Percentiles rank a stretch among this genome's conserved stretches.
phyloP scores from a whole-genome alignment of 441 rosid species.

The Arabidopsis lyrata region DNA sequence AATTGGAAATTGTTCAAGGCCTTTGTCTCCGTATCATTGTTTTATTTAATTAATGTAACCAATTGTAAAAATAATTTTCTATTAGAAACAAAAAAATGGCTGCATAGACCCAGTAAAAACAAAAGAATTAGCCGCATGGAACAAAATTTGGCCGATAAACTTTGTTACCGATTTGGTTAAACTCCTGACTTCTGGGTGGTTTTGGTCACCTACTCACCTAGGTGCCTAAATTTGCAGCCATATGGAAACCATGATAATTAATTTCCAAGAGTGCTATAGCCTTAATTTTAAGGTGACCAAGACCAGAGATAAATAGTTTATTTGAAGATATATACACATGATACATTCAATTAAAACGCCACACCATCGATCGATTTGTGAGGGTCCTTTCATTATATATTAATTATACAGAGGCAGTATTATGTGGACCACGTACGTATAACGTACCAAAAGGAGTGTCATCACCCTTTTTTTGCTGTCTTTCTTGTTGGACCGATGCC shows the following conservation, averaged over 20 bases:
- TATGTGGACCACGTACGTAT: slow-evolving; percentile 47
- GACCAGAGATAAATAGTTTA: slow-evolving; percentile 10
- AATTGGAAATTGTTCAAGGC: neutral
- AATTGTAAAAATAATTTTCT: neutral
- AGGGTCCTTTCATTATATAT: slow-evolving; percentile 25
- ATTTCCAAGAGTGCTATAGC: slow-evolving; percentile 8
- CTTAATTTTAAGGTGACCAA: slow-evolving; percentile 4
- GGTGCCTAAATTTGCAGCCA: neutral
- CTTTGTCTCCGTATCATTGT: no score
- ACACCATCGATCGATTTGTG: slow-evolving; percentile 14
- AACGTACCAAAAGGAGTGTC: slow-evolving; percentile 38
- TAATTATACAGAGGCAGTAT: slow-evolving; percentile 14
- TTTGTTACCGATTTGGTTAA: neutral
- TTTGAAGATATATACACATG: slow-evolving; percentile 9
- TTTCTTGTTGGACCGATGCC: slow-evolving; percentile 46
- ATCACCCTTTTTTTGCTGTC: slow-evolving; percentile 34
- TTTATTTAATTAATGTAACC: neutral
- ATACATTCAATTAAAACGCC: slow-evolving; percentile 34
- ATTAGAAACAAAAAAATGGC: no score
- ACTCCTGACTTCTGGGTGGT: neutral
- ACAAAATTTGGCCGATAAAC: neutral
- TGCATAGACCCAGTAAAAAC: no score
- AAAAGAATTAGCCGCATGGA: neutral
- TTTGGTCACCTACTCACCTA: neutral
- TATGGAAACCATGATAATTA: neutral